Conservation (phyloP, 148 eudicot genomes). For the Dianthus caryophyllus region DNA sequence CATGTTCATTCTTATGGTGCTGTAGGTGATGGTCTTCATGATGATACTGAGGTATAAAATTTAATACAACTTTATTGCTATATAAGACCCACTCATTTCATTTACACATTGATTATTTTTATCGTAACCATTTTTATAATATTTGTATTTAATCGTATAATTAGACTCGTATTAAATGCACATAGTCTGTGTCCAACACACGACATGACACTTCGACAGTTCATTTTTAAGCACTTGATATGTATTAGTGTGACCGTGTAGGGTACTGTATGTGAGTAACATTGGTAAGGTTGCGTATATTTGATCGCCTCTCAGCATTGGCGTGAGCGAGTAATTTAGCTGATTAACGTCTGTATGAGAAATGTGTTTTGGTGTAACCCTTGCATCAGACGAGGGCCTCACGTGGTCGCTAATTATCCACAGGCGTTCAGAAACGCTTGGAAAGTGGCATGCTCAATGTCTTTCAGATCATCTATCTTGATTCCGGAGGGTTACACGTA, state of each 20-base stretch:
- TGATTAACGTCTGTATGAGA: background rate
- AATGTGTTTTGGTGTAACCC: background rate
- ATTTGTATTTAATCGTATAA: no score
- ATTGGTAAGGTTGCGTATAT: constrained; percentile 6
- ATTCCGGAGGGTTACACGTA: constrained; percentile 46
- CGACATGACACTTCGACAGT: no score
- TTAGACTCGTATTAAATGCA: no score
- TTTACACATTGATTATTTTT: no score
- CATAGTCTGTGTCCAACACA: no score
- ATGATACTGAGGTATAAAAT: constrained; percentile 49
- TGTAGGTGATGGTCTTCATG: constrained; percentile 49
- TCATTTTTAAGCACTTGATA: no score
- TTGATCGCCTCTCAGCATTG: background rate
- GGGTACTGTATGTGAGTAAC: no score
- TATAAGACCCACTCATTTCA: no score
- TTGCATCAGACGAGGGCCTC: background rate
- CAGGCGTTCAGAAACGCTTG: constrained; percentile 70
- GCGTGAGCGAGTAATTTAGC: background rate
- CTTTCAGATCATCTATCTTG: constrained; percentile 41
- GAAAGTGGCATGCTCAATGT: constrained; percentile 59
- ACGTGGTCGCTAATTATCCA: constrained; percentile 2
- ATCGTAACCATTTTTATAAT: no score
- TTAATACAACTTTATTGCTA: no score
- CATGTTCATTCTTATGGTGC: constrained; percentile 45
- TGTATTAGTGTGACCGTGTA: no score